Evolutionary conservation across 2,329 filamentous ascomycete genomes (phyloP).

Genomic region (Camptophora hylomeconis): DNA sequence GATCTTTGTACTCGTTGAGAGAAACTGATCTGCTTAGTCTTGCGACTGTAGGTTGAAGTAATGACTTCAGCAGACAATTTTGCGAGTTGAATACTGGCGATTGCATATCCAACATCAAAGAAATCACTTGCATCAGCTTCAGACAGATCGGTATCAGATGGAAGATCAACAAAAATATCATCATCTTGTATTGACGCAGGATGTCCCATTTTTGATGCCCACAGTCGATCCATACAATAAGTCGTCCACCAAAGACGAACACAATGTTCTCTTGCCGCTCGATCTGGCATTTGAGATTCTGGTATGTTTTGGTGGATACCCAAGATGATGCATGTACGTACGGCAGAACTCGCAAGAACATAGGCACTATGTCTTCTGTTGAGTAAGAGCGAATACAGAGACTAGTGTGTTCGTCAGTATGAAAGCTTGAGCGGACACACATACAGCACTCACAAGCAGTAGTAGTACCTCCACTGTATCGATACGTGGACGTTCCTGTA

Average conservation of each 20-base stretch:
- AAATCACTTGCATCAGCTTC: conserved; percentile 25
- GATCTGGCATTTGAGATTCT: conserved; percentile 24
- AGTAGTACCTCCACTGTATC: conserved; percentile 32
- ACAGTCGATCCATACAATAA: conserved; percentile 35
- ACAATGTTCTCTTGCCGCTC: conserved; percentile 26
- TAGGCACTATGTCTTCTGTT: conserved; percentile 20
- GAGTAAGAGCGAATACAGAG: conserved; percentile 4
- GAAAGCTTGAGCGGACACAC: not conserved
- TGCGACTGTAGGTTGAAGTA: conserved; percentile 3
- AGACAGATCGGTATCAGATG: conserved; percentile 21
- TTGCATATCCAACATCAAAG: conserved; percentile 24
- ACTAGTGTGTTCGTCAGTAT: not conserved
- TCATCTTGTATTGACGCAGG: conserved; percentile 36
- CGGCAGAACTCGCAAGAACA: conserved; percentile 25
- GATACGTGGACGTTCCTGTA: conserved; percentile 31
- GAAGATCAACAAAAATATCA: conserved; percentile 31
- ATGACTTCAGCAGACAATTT: conserved; percentile 16
- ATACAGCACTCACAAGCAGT: conserved; percentile 21
- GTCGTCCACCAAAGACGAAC: conserved; percentile 33
- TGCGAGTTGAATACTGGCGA: conserved; percentile 26
- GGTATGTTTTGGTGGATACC: conserved; percentile 31
- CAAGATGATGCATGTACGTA: conserved; percentile 30
- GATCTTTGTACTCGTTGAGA: conserved; percentile 28
- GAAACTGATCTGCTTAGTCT: conserved; percentile 22
- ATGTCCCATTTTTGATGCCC: conserved; percentile 36